Evolutionary conservation across 208 protist species (phyloP).

Genomic region (Acanthamoeba triangularis): DNA sequence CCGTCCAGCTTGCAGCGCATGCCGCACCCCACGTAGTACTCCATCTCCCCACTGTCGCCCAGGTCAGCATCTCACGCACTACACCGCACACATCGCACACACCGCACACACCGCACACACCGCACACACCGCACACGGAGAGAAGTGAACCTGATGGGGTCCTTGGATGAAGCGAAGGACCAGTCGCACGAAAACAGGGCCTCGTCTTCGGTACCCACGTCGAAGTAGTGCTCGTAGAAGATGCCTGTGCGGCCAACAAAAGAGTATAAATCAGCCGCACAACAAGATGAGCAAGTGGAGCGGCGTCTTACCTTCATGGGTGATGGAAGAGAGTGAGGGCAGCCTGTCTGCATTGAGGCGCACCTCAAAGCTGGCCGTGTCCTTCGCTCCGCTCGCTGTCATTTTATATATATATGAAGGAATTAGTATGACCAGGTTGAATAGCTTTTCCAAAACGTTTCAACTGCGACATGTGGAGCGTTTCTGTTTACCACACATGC

Average conservation of each 20-base stretch:
- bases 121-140: not conserved
- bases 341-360: not conserved
- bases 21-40: conserved; percentile 1
- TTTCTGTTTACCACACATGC: no score
- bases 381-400: not conserved
- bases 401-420: no score
- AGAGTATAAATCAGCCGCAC: no score
- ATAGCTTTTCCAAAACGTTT: no score
- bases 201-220: not conserved
- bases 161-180: not conserved
- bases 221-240: conserved; percentile 24
- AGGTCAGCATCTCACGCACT: no score
- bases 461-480: no score
- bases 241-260: no score
- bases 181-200: not conserved
- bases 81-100: not conserved
- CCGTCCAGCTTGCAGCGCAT: conserved; percentile 5
- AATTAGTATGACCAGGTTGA: no score
- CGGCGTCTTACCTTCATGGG: not conserved
- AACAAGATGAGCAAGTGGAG: no score
- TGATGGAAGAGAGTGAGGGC: not conserved
- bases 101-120: no score
- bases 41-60: not conserved
- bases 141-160: not conserved
- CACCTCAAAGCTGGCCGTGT: conserved; percentile 6